Evolutionary conservation across 2,329 filamentous ascomycete species (phyloP), one percentile per base, ranked within the genome.

Genomic region (Alternaria conjuncta): DNA sequence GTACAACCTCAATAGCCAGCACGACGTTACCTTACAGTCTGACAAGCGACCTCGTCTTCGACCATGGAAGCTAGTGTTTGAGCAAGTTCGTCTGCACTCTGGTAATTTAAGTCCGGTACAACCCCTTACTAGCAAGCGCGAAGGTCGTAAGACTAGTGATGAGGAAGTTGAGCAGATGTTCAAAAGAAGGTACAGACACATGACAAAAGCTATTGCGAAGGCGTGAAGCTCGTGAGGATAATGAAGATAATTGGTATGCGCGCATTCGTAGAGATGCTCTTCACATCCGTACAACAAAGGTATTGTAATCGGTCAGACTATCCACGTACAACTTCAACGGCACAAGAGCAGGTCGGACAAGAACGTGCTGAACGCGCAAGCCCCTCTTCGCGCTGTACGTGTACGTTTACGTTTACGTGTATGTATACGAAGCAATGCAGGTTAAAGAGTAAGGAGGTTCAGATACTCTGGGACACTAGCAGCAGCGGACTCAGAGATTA

Each of bases 311-410:
- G 30, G n/a, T n/a, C n/a, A n/a, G n/a, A n/a, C 30, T 2, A 36
- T 36, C 30, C 3, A 1, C 0, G 4, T 15, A 15, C 30, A 36
- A 36, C 30, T 15, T 8, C 30, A 36, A 36, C 2, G 15, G 32
- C 8, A 2, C 32, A 0, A 18, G 5, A 11, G n/a, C 3, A 10
- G 36, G 36, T 11, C n/a, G 0, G 36, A 41, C n/a, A 11, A 11
- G 15, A 0, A 1, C 11, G n/a, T 18, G 3, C 36, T 11, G 1
- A 41, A 2, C 36, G 0, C 36, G 3, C n/a, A 0, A 0, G 15
- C 36, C 18, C 5, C 36, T 2, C n/a, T 0, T 18, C 36, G 9
- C 3, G 36, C 0, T 18, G 5, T 41, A 41, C 15, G 32, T 5
- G 4, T n/a, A n/a, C 32, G 15, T 41, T n/a, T n/a, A n/a, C 32